Base-by-base conservation (phyloP, 345 rosid genomes). In the Lumnitzera racemosa region DNA sequence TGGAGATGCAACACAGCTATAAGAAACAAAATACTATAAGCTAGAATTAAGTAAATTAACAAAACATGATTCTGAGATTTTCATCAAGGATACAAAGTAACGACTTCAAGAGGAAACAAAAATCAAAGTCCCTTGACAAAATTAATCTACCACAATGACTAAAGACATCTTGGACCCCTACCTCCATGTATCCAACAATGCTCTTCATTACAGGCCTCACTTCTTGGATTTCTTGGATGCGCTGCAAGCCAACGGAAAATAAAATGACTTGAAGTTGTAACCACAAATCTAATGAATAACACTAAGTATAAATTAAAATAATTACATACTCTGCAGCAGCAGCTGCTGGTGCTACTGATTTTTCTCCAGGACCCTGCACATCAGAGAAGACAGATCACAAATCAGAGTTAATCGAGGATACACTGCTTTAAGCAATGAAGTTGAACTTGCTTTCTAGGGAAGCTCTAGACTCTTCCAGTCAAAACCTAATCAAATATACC, bases 301-400 rank as follows among this genome's bases (percentile, higher is more conserved):
- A 3, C 16, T 15, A 14, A 11, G 20, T 6, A 50, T 31, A 50
- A 11, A 36, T 12, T 31, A 1, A 24, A 46, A 25, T 27, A 5
- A 27, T 12, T 24, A 2, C 46, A 59, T 67, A 67, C 65, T 25
- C 63, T 14, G 70, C 49, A 47, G 53, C 70, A 20, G 75, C 71
- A 2, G 73, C 72, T 61, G 78, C 63, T 56, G 81, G 78, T 6
- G 70, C 59, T 29, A 66, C 67, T 47, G 72, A 68, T 58, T 70
- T 65, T 27, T 74, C 90, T 67, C 79, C 81, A 57, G 89, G 94
- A 29, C 94, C 89, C 86, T 85, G 65, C 14, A 47, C 46, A 67
- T 4, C 43, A 36, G 13, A 31, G 16, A 55, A 12, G 25, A 15
- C 60, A 56, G n/a, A n/a, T 16, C 50, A 50, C 10, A 55, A 53